Evolutionary conservation across 768 basidiomycete species (phyloP).

Genomic region (Rhodotorula paludigena): DNA sequence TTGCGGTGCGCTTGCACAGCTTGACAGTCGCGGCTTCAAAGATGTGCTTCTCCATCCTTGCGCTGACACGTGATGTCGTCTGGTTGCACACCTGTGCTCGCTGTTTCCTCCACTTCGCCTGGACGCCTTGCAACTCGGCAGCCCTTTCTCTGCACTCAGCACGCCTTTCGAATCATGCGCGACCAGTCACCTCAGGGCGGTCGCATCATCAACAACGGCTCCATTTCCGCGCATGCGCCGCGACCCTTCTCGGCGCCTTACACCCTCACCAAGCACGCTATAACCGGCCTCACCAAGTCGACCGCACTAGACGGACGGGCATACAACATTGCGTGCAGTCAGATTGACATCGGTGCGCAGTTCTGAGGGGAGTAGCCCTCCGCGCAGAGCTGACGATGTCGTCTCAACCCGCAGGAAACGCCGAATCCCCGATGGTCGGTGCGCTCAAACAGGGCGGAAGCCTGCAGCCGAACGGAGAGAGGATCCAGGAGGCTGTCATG

Average conservation of each 20-base stretch:
- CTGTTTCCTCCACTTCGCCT: background rate
- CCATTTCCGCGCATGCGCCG: slow-evolving; percentile 66
- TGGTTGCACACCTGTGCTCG: background rate
- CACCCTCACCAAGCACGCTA: slow-evolving; percentile 73
- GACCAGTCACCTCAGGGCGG: slow-evolving; percentile 61
- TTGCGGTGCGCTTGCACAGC: slow-evolving; percentile 47
- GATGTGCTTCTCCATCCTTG: too few species aligned
- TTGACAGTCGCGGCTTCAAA: too few species aligned
- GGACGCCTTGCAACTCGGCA: background rate
- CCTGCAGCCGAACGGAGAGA: slow-evolving; percentile 64
- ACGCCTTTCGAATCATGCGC: slow-evolving; percentile 71
- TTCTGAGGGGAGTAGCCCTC: background rate
- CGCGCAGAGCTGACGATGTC: background rate
- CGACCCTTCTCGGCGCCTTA: slow-evolving; percentile 61
- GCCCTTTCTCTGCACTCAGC: slow-evolving; percentile 68
- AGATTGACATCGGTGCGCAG: slow-evolving; percentile 73
- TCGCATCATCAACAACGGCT: slow-evolving; percentile 81
- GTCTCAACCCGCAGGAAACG: slow-evolving; percentile 56
- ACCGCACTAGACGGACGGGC: slow-evolving; percentile 71
- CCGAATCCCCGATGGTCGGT: slow-evolving; percentile 59
- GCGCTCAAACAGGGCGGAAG: slow-evolving; percentile 53
- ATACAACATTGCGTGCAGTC: slow-evolving; percentile 68
- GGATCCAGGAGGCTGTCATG: slow-evolving; percentile 59
- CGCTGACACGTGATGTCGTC: too few species aligned
- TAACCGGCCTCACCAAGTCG: slow-evolving; percentile 68